A percentile compares a stretch with the other conserved stretches of the same genome.
Conservation (phyloP, 225 moss, liverwort and hornwort genomes). For the Marchantia paleacea region DNA sequence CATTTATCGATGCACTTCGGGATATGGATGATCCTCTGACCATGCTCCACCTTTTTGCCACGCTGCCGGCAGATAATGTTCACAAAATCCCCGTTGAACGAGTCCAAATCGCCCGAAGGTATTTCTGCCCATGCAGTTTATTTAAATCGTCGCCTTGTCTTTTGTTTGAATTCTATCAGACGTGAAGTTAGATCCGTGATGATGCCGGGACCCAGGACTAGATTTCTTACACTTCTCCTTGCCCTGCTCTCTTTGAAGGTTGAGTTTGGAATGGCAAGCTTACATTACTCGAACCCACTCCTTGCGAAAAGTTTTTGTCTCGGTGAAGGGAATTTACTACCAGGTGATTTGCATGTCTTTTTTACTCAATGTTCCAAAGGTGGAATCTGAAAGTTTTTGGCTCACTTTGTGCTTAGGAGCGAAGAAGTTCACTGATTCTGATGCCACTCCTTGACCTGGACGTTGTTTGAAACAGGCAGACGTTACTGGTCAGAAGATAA, state of each 20-base stretch:
- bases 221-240: background rate
- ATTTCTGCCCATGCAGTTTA: background rate
- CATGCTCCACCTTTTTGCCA: constrained; percentile 81
- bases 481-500: constrained; percentile 75
- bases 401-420: background rate
- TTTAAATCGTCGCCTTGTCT: background rate
- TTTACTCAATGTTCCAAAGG: background rate
- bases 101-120: constrained; percentile 61
- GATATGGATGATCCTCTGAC: constrained; percentile 94
- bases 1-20: constrained; percentile 90
- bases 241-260: constrained; percentile 9
- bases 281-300: constrained; percentile 64
- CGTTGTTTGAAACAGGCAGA: constrained; percentile 40
- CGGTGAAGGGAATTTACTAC: constrained; percentile 97
- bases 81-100: constrained; percentile 75
- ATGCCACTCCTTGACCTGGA: background rate
- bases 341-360: constrained; percentile 31
- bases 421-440: background rate
- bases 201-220: no score
- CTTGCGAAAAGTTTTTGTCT: constrained; percentile 77
- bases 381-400: background rate
- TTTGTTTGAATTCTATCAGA: no score
- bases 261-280: constrained; percentile 84
- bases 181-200: background rate
- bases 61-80: constrained; percentile 65